phyloP scores from a whole-genome alignment of 371 early-diverging fungal species.

The Apophysomyces trapeziformis region DNA sequence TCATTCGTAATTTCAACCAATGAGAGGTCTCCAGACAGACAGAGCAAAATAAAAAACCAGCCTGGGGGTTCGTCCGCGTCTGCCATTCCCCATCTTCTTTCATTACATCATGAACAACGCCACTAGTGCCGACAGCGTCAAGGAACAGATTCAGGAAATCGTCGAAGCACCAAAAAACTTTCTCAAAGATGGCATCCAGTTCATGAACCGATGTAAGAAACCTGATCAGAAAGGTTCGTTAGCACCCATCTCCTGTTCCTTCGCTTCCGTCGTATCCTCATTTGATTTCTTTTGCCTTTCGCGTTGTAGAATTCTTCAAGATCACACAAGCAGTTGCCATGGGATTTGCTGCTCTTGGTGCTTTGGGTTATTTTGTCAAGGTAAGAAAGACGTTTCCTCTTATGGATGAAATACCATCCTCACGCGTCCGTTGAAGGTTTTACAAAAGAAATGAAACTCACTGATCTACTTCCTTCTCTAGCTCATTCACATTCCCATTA shows the following conservation, averaged over 20 bases:
- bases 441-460: not conserved
- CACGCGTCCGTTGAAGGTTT: conserved; percentile 12
- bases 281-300: too few relatives aligned
- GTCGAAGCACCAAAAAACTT: conserved; percentile 91
- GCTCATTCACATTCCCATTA: conserved; percentile 98
- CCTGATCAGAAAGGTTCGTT: conserved; percentile 90
- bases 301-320: conserved; percentile 83
- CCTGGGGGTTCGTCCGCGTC: not conserved
- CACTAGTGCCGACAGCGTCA: conserved; percentile 49
- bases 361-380: conserved; percentile 98
- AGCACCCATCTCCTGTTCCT: too few relatives aligned
- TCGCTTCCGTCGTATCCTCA: too few relatives aligned
- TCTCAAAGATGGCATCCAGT: conserved; percentile 86
- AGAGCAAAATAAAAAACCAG: conserved; percentile 1
- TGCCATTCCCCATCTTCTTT: not conserved
- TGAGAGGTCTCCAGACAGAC: conserved; percentile 4
- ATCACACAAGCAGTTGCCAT: conserved; percentile 93
- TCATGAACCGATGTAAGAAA: conserved; percentile 95
- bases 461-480: conserved; percentile 15
- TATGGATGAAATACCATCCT: not conserved
- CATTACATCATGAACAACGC: conserved; percentile 8
- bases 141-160: conserved; percentile 59
- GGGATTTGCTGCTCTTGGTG: conserved; percentile 98
- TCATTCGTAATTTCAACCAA: not conserved
- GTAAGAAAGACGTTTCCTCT: conserved; percentile 24